phyloP scores from a whole-genome alignment of 2,329 filamentous ascomycete genomes.

The Helotiales sp. region DNA sequence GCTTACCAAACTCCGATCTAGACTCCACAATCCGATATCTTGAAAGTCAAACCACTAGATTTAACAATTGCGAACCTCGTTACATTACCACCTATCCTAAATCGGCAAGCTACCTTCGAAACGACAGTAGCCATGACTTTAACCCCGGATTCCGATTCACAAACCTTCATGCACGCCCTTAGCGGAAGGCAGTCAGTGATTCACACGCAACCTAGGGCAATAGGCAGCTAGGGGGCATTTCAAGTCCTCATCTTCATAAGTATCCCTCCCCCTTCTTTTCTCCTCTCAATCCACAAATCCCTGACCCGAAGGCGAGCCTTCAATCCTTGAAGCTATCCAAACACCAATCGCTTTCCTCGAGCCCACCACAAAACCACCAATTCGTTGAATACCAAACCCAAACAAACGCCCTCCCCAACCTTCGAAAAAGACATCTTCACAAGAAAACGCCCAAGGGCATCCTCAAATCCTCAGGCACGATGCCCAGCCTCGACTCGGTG shows the following conservation, averaged over 20 bases:
- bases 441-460: not conserved
- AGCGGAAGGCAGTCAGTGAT: not conserved
- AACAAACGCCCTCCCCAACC: not conserved
- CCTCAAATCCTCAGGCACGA: not conserved
- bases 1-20: not conserved
- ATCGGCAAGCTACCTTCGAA: not conserved
- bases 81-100: not conserved
- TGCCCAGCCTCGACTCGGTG: slow-evolving; percentile 5
- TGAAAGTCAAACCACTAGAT: not conserved
- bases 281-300: not conserved
- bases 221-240: not conserved
- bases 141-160: not conserved
- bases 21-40: not conserved
- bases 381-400: not conserved
- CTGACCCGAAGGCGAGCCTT: not conserved
- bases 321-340: not conserved
- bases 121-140: not conserved
- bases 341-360: not conserved
- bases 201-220: not conserved
- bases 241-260: not conserved
- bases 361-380: not conserved
- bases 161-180: not conserved
- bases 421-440: not conserved
- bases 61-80: not conserved
- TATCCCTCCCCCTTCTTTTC: not conserved